Base-by-base conservation (phyloP, 768 basidiomycete species). In the Lactarius sanguifluus region DNA sequence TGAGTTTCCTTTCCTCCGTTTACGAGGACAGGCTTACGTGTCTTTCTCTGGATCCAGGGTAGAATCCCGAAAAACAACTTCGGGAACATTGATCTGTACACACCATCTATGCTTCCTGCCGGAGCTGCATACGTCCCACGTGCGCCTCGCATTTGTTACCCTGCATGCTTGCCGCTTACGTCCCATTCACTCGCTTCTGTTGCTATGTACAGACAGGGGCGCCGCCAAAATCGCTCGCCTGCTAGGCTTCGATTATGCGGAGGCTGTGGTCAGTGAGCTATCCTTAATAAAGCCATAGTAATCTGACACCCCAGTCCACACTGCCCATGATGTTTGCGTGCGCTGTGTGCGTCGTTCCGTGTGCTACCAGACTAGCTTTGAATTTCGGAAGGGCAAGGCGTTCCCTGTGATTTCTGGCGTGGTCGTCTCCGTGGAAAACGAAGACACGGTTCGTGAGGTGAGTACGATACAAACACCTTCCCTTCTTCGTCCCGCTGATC, bases 71-170 rank as follows among this genome's bases (percentile, higher is more conserved):
- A 92, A 79, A 99, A 99, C 73, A 86, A 89, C 69, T 99, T 96
- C 75, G 96, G 96, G 20, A 99, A 98, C 75, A 91, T 99, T 69
- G 96, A 99, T 77, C 78, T 99, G 30, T 99, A 96, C 75, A 92
- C 92, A 30, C 89, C 92, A 34, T 89, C 92, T 4, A 99, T 99
- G 97, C 82, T 98, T 36, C 97, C 97, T 2, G 77, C 75, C 61
- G 97, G 97, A 23, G 92, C 86, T 5, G 88, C 81, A 2, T 94
- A 98, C 78, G 79, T 99, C 23, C 92, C 95, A n/a, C 92, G 96
- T 96, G 73, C 78, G 93, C 20, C 57, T 34, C 45, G 10, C 34
- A 12, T 58, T 28, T 47, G 30, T 70, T 25, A 52, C 25, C 56
- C 38, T 20, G 15, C 32, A 15, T 40, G 23, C 50, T 59, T 41